Evolutionary conservation across 106 monocot genomes (phyloP), one percentile per base, ranked within the genome.

Genomic region (Phalaenopsis equestris): DNA sequence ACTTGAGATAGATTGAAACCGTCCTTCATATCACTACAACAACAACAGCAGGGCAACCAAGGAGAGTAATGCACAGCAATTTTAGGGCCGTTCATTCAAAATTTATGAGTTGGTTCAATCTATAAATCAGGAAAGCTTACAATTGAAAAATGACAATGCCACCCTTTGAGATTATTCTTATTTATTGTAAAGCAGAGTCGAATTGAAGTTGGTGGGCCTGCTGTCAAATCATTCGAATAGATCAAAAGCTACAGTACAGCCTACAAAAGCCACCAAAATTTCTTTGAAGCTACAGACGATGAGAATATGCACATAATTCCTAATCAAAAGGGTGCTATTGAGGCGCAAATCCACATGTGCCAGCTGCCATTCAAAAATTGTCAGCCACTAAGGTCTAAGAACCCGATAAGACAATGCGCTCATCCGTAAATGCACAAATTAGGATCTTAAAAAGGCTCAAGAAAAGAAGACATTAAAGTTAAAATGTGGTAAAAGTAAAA

Each of bases 141-240:
- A 37, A 70, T 15, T 70, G 70, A 37, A 70, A 61, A 8, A 52
- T 8, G 52, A 52, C 52, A 52, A 52, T 11, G 52, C 10, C 52
- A 52, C 52, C 10, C 15, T 16, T 43, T 67, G 76, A 73, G 43
- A 72, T 42, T 8, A 72, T 42, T 57, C 8, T 41, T 68, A 2
- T 73, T 73, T 7, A 19, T 46, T 70, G 17, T 83, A 55, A 52
- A 11, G 8, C 19, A 6, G 6, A 67, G 73, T 12, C 43, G 38
- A 78, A 42, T 19, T 41, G 17, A 78, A 19, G n/a, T 77, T 14
- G 58, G 77, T 73, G 73, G 72, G 30, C 73, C 78, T 49, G 41
- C 72, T 46, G 21, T 76, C 64, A 79, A 70, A 1, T 73, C 49
- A 46, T 57, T 83, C n/a, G n/a, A 17, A 78, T 42, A 14, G 47